Evolutionary conservation across 768 basidiomycete species (phyloP), one percentile per base, ranked within the genome.

Genomic region (Lactarius deliciosus): DNA sequence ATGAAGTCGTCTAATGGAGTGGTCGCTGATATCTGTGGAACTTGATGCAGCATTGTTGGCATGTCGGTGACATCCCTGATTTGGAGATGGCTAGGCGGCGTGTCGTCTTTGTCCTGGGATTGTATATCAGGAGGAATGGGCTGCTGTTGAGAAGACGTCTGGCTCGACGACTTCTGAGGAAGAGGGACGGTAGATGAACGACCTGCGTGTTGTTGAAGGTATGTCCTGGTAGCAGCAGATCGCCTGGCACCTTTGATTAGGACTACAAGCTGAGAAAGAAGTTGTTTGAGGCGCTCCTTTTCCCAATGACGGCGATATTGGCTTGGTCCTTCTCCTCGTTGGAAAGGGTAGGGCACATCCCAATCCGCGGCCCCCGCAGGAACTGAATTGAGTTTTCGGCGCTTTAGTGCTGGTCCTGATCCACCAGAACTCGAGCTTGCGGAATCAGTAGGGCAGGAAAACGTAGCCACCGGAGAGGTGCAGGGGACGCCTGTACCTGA

Each of bases 291-390:
- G 34, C 90, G 83, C 41, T 88, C 82, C 56, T 77, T 81, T 68
- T 86, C 83, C 91, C 91, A 92, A 32, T 78, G 86, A 60, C 79
- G 74, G 10, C 76, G 80, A 74, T 92, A 92, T n/a, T 80, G 78
- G 20, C 81, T 73, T 2, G 91, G 89, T 2, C 88, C 91, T 70
- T 93, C 87, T 34, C 89, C 91, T 57, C 81, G 77, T 47, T 75
- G 76, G 69, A 92, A 92, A 7, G 91, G 91, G 74, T 87, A 92
- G 0, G 91, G 91, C 0, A 92, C 83, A 70, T 92, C 90, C 91
- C 91, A 93, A 72, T 92, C 90, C 1, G 75, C 81, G 1, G 91
- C 91, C 13, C 91, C 91, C 25, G 91, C 91, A 40, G 91, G 91
- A 16, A 93, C 90, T 10, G 79, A 77, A 64, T 79, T 80, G 16